A percentile compares a stretch with the other conserved stretches of the same genome.
phyloP scores from a whole-genome alignment of 306 rosid genomes.

The Gastrolobium villosum region DNA sequence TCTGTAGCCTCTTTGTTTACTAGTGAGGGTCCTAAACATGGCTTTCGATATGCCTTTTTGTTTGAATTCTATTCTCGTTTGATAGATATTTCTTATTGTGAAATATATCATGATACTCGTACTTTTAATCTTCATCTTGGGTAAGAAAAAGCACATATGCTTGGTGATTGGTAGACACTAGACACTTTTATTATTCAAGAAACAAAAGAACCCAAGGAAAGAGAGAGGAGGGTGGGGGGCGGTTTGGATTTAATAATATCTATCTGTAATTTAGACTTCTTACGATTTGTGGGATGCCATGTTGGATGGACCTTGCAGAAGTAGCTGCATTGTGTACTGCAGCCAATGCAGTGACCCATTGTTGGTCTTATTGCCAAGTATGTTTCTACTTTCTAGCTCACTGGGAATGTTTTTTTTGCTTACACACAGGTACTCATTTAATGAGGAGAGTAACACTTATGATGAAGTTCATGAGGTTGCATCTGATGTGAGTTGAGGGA shows the following conservation, averaged over 20 bases:
- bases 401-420: conserved; percentile 23
- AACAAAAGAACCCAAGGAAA: not conserved
- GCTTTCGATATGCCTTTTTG: not conserved
- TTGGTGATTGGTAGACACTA: conserved; percentile 7
- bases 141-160: not conserved
- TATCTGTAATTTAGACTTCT: not conserved
- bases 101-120: not conserved
- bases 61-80: not conserved
- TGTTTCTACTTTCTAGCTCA: conserved; percentile 32
- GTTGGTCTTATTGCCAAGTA: not conserved
- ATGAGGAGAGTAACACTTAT: conserved; percentile 72
- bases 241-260: not conserved
- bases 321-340: conserved; percentile 3
- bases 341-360: conserved; percentile 42
- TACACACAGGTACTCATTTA: conserved; percentile 57
- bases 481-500: conserved; percentile 48
- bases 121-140: conserved; percentile 7
- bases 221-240: not conserved
- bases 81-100: conserved; percentile 35
- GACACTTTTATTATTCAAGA: not conserved
- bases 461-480: conserved; percentile 64
- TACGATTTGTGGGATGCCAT: conserved; percentile 4
- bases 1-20: conserved; percentile 15
- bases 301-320: not conserved
- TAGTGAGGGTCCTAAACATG: not conserved